phyloP scores from a whole-genome alignment of 116 monocot genomes.

The Dioscorea cayenensis region DNA sequence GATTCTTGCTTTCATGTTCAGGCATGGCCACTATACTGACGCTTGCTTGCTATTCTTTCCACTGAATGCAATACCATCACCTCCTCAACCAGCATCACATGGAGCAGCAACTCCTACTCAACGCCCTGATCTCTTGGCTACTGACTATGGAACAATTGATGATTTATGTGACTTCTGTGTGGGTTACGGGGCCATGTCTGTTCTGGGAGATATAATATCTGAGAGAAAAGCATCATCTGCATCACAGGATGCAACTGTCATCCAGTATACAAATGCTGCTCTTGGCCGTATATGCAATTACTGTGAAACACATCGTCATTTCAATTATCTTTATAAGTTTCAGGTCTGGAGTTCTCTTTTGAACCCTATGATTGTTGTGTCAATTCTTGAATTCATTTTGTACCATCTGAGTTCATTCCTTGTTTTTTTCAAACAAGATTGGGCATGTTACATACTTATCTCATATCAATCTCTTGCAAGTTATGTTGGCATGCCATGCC shows the following conservation, averaged over 20 bases:
- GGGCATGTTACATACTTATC: not conserved
- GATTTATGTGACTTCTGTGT: conserved; percentile 86
- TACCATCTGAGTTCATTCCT: not conserved
- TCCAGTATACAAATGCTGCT: conserved; percentile 45
- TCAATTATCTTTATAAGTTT: conserved; percentile 89
- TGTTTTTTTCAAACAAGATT: not conserved
- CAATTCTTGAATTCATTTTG: not conserved
- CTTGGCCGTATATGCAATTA: conserved; percentile 80
- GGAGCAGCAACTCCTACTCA: conserved; percentile 34
- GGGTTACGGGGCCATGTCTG: conserved; percentile 72
- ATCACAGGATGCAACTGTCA: conserved; percentile 39
- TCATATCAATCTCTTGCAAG: not conserved
- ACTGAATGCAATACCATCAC: conserved; percentile 36
- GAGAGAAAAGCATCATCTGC: conserved; percentile 28
- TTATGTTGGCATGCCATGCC: not conserved
- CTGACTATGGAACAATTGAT: conserved; percentile 92
- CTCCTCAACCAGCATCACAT: conserved; percentile 27
- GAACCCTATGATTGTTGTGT: not conserved
- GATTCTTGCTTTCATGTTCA: conserved; percentile 88
- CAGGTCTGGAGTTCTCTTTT: conserved; percentile 36
- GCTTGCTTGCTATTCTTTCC: conserved; percentile 91
- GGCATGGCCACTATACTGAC: conserved; percentile 82
- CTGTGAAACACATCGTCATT: conserved; percentile 83
- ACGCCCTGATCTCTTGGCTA: conserved; percentile 67
- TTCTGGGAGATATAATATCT: conserved; percentile 55